Base-by-base conservation (phyloP, 768 basidiomycete genomes). In the Lactarius indigo region DNA sequence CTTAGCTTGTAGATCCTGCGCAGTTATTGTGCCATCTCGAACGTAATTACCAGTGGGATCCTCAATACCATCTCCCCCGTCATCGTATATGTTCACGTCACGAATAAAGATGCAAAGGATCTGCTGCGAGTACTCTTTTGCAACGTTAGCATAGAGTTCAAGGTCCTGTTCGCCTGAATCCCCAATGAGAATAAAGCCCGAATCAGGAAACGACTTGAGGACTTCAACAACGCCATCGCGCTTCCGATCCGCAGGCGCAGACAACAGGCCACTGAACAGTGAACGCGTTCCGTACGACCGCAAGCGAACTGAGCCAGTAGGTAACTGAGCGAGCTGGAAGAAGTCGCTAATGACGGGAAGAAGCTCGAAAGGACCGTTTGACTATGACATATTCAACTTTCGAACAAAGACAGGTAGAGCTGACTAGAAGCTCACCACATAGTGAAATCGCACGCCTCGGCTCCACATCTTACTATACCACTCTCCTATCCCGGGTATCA, bases 131-230 rank as follows among this genome's bases (percentile, higher is more conserved):
- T 87, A 80, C 64, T 92, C 87, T 20, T 78, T 75, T 0, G 96
- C 94, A 20, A 96, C 74, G 3, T 86, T 80, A 17, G 88, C 81
- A 75, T 98, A 98, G 2, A 98, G 81, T 75, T 98, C 95, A 54
- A 98, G 78, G 76, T 98, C 96, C 71, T 97, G 96, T 74, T 98
- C 96, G 39, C 96, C 96, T 0, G 89, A 87, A 75, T 98, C 96
- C 8, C 96, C 96, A 47, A 98, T 81, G 58, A 96, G 84, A 73
- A 98, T 76, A 77, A 98, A 97, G 44, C 77, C 79, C 1, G 91
- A 86, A 47, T 86, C 80, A 0, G 86, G 86, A 75, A 96, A 96
- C 2, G 85, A 79, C 44, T 89, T 83, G 15, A 96, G 78, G 26
- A 93, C 80, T 44, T 95, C 91, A n/a, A 88, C 74, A 9, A 98